Conservation (phyloP, 2,329 filamentous ascomycete genomes). For the Bipolaris victoriae region DNA sequence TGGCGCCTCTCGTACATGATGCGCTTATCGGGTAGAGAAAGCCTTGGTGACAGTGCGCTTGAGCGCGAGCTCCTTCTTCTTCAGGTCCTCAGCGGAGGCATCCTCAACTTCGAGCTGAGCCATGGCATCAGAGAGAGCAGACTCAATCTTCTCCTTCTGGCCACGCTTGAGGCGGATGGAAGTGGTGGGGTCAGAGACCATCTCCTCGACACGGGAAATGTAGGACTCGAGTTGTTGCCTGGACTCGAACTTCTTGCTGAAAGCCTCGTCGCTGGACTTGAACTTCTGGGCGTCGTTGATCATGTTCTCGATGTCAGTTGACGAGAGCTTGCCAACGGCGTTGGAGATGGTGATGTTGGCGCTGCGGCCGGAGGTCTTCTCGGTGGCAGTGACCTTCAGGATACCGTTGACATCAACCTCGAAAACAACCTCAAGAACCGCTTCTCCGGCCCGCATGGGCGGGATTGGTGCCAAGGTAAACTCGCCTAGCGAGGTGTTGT, state of each 20-base stretch:
- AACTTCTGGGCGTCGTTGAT: conserved; percentile 97
- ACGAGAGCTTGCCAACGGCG: conserved; percentile 97
- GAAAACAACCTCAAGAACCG: conserved; percentile 96
- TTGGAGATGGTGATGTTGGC: conserved; percentile 99
- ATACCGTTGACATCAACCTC: conserved; percentile 99
- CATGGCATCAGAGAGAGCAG: conserved; percentile 96
- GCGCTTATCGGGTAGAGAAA: conserved; percentile 81
- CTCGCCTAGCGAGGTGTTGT: conserved; percentile 97
- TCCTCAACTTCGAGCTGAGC: conserved; percentile 95
- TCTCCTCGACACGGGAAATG: conserved; percentile 98
- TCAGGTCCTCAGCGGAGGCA: conserved; percentile 87
- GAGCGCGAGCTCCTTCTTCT: conserved; percentile 99
- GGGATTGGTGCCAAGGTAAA: conserved; percentile 92
- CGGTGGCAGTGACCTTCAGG: conserved; percentile 97
- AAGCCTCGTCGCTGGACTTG: conserved; percentile 97
- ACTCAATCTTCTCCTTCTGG: conserved; percentile 99
- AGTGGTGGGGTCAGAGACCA: conserved; percentile 93
- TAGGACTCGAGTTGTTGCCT: conserved; percentile 99
- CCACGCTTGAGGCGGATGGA: conserved; percentile 98
- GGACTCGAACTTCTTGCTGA: conserved; percentile 99
- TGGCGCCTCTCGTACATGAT: conserved; percentile 13
- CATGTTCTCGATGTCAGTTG: conserved; percentile 96
- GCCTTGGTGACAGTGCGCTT: conserved; percentile 99
- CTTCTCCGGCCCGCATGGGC: conserved; percentile 89
- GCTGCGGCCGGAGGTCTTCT: conserved; percentile 97